These are phyloP conservation scores for Fusarium acutatum DNA, from an alignment of 2,329 filamentous ascomycete genomes.

Conservation along the genomic window DNA sequence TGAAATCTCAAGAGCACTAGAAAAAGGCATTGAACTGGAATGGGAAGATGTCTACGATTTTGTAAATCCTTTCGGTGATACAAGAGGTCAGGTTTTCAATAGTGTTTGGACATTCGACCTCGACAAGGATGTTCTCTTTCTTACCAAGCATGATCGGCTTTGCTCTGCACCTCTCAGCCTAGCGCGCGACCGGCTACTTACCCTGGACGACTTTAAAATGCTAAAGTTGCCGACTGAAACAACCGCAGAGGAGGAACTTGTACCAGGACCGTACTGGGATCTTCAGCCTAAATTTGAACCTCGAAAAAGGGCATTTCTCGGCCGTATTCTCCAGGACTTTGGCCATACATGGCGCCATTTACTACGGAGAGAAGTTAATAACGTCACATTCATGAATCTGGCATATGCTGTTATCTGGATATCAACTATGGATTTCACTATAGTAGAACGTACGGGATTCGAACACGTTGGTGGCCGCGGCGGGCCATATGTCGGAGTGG, in stretches of 20 bases:
- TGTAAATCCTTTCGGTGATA: neutral
- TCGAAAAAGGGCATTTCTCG: conserved; percentile 17
- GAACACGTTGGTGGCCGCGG: neutral
- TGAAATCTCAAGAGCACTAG: neutral
- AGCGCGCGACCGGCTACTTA: conserved; percentile 16
- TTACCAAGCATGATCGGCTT: neutral
- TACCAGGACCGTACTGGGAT: conserved; percentile 24
- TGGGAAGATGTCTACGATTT: neutral
- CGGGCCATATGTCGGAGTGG: conserved; percentile 11
- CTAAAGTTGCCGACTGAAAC: neutral
- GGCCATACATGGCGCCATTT: conserved; percentile 33
- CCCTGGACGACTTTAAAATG: conserved; percentile 18
- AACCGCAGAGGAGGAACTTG: neutral
- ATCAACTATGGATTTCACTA: neutral
- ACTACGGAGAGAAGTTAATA: conserved; percentile 22
- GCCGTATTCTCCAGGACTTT: conserved; percentile 26
- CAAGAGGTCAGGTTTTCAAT: neutral
- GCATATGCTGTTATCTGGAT: conserved; percentile 32
- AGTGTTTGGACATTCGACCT: conserved; percentile 8
- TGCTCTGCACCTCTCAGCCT: conserved; percentile 8
- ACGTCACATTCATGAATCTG: conserved; percentile 22
- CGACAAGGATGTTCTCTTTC: neutral
- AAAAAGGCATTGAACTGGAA: neutral
- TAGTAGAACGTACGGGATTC: conserved; percentile 3
- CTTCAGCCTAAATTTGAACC: neutral